Percentiles rank a stretch among this genome's conserved stretches.
These are phyloP conservation scores for Lagerstroemia speciosa DNA, from an alignment of 345 rosid genomes.

Conservation along the genomic window DNA sequence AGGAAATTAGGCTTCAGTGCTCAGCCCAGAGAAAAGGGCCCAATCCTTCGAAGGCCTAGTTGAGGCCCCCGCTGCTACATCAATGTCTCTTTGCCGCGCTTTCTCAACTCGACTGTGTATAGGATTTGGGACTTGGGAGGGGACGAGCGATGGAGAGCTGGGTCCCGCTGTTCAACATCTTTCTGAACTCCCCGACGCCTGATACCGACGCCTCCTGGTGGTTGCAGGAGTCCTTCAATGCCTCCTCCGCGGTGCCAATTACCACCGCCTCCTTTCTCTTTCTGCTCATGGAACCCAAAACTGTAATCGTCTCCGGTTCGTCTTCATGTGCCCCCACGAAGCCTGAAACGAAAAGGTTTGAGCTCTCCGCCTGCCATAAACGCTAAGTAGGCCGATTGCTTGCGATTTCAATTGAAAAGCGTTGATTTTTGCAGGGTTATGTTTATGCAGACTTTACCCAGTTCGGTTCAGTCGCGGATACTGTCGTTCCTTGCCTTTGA, in stretches of 20 bases:
- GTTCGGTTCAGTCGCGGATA: slow-evolving; percentile 54
- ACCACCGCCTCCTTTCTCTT: slow-evolving; percentile 49
- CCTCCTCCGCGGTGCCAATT: slow-evolving; percentile 27
- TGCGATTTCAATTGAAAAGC: not conserved
- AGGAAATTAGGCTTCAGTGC: too few relatives aligned
- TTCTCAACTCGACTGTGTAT: not conserved
- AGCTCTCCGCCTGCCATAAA: not conserved
- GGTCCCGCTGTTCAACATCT: slow-evolving; percentile 54
- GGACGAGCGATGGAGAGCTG: slow-evolving; percentile 44
- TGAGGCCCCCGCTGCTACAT: too few relatives aligned
- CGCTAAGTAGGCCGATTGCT: not conserved
- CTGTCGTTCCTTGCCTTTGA: slow-evolving; percentile 51
- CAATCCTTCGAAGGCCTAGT: too few relatives aligned
- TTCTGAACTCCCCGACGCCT: slow-evolving; percentile 48
- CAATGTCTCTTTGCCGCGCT: not conserved
- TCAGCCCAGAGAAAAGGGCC: too few relatives aligned
- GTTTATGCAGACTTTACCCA: slow-evolving; percentile 62
- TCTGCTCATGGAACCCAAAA: slow-evolving; percentile 31
- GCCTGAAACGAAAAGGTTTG: slow-evolving; percentile 29
- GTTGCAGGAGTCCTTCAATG: slow-evolving; percentile 40
- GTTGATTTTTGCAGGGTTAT: slow-evolving; percentile 30
- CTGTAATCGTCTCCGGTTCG: slow-evolving; percentile 17
- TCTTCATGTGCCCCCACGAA: slow-evolving; percentile 21
- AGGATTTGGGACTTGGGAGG: not conserved
- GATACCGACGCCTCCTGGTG: slow-evolving; percentile 66